Evolutionary conservation across 2,329 filamentous ascomycete genomes (phyloP), one percentile per base, ranked within the genome.

Genomic region (Fusarium brevicatenulatum): DNA sequence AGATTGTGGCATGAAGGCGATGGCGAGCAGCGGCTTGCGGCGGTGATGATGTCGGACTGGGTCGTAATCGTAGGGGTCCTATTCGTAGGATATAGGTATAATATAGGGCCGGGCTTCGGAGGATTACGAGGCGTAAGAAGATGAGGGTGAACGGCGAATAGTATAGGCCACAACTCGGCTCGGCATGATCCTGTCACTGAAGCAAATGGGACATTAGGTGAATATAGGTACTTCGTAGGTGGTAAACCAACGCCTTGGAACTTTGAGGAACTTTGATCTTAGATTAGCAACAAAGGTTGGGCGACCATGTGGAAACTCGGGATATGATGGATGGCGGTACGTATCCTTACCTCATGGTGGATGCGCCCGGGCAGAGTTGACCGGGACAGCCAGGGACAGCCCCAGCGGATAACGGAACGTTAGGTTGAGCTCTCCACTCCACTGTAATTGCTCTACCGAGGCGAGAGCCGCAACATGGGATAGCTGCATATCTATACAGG

Each of bases 1-100:
- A 80, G 88, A 85, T 82, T 90, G 87, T 88, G 90, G 90, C 91
- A 93, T 93, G 85, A 87, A 89, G 82, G 79, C 81, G 81, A 76
- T 72, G 75, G 72, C 60, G 57, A 54, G 54, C 34, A 53, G 64
- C 55, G 59, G 52, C 46, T 71, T 72, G 37, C 25, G 66, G 36
- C n/a, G 62, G 34, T 59, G 59, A 64, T 61, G 57, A 63, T 65
- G 49, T 68, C 46, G 63, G 55, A 58, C 46, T 28, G 30, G 47
- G 61, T 63, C 44, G 66, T 52, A 68, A 49, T 58, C 43, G 58
- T 53, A 66, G 47, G 63, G 60, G 39, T 58, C 52, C 32, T 28
- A 47, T 47, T 25, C 25, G 18, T 28, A 25, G 46, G 40, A 32
- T 32, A 44, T 39, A 63, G 21, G 39, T 60, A 66, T 40, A 39